A percentile compares a stretch with the other conserved stretches of the same genome.
Evolutionary conservation across 75 land plant genomes (phyloP).

Genomic region (Chamaecyparis obtusa): DNA sequence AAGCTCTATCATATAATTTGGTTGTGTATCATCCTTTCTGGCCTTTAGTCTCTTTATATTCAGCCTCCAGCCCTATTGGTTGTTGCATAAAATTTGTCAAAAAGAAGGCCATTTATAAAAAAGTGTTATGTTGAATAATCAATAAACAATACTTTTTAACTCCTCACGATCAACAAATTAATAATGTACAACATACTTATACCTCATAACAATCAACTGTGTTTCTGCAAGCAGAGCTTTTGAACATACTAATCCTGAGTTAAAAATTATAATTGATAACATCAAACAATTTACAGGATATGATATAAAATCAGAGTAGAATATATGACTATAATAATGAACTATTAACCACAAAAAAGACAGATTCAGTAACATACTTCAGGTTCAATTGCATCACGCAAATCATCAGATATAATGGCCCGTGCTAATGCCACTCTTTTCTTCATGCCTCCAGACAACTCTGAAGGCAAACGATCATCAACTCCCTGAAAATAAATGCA

Average conservation of each 20-base stretch:
- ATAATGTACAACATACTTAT: background rate
- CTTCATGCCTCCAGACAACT: conserved; percentile 99
- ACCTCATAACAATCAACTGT: background rate
- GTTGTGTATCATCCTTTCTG: too few relatives aligned
- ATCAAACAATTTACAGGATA: background rate
- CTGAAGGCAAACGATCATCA: conserved; percentile 89
- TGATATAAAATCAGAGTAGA: background rate
- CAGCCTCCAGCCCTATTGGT: too few relatives aligned
- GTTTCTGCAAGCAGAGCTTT: background rate
- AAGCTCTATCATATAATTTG: too few relatives aligned
- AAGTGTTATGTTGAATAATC: background rate
- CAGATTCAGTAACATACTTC: conserved; percentile 53
- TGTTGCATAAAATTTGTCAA: background rate
- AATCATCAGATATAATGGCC: conserved; percentile 86
- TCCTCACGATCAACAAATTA: background rate
- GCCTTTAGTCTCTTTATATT: too few relatives aligned
- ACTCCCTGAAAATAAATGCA: conserved; percentile 57
- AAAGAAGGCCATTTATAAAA: background rate
- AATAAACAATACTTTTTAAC: background rate
- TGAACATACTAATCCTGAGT: background rate
- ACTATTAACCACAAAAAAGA: background rate
- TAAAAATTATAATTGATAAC: background rate
- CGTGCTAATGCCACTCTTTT: conserved; percentile 97
- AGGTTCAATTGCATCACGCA: conserved; percentile 56
- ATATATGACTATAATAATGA: conserved; percentile 9